Percentiles rank a stretch among this genome's conserved stretches.
Conservation (phyloP, 768 basidiomycete species). For the Candolleomyces eurysporus region DNA sequence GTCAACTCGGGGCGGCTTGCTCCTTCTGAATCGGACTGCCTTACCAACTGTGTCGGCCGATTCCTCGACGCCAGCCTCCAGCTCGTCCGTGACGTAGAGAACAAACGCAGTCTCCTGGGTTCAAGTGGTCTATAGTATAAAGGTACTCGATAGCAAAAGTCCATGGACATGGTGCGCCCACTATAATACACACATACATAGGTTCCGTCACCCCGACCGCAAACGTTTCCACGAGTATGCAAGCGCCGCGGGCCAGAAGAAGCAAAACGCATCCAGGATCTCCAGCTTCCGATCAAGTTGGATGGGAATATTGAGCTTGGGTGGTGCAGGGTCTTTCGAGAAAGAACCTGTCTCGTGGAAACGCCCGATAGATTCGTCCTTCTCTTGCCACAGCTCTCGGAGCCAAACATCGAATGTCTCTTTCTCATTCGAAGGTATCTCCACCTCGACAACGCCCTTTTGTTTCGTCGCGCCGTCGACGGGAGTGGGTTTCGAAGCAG, state of each 20-base stretch:
- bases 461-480: neutral
- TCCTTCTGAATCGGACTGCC: slow-evolving; percentile 74
- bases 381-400: slow-evolving; percentile 75
- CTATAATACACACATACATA: slow-evolving; percentile 9
- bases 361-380: slow-evolving; percentile 73
- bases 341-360: slow-evolving; percentile 59
- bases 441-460: slow-evolving; percentile 35
- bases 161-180: neutral
- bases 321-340: slow-evolving; percentile 20
- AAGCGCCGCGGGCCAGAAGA: slow-evolving; percentile 58
- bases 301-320: slow-evolving; percentile 55
- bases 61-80: slow-evolving; percentile 86
- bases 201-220: slow-evolving; percentile 10
- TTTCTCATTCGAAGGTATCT: slow-evolving; percentile 59
- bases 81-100: slow-evolving; percentile 69
- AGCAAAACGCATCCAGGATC: slow-evolving; percentile 65
- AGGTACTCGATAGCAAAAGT: slow-evolving; percentile 13
- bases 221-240: slow-evolving; percentile 47
- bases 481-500: slow-evolving; percentile 23
- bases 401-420: slow-evolving; percentile 81
- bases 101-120: slow-evolving; percentile 29
- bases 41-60: slow-evolving; percentile 87
- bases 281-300: slow-evolving; percentile 53
- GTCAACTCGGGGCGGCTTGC: slow-evolving; percentile 78
- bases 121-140: slow-evolving; percentile 13